Evolutionary conservation across 148 eudicot species (phyloP).

Genomic region (Rhododendron kiyosumense): DNA sequence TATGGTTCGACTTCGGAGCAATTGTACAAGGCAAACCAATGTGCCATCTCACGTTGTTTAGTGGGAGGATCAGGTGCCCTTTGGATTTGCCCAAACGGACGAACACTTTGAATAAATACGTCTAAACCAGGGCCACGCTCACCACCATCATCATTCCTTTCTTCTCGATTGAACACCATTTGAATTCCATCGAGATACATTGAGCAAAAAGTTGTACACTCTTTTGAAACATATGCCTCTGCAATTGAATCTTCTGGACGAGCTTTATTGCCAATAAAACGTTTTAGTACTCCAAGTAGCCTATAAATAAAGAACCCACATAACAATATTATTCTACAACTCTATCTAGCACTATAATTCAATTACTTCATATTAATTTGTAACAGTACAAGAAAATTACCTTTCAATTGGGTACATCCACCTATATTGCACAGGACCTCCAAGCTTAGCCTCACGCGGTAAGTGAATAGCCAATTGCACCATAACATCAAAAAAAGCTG

Average conservation of each 20-base stretch:
- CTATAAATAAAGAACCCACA: too few relatives aligned
- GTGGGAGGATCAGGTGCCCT: neutral
- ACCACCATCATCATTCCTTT: neutral
- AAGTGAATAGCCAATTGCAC: too few relatives aligned
- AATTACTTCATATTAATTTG: too few relatives aligned
- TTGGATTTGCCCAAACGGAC: neutral
- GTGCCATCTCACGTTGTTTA: neutral
- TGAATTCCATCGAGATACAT: neutral
- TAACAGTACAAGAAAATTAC: too few relatives aligned
- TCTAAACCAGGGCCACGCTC: neutral
- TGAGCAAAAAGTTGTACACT: neutral
- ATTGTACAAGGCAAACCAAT: neutral
- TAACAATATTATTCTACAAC: too few relatives aligned
- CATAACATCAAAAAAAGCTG: neutral
- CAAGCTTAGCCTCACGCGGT: neutral
- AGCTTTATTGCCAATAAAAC: too few relatives aligned
- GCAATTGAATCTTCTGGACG: too few relatives aligned
- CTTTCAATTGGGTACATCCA: too few relatives aligned
- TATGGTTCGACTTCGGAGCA: neutral
- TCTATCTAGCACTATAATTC: too few relatives aligned
- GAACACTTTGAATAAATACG: neutral
- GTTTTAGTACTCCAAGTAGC: too few relatives aligned
- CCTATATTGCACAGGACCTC: neutral
- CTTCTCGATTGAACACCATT: neutral
- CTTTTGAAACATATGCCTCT: neutral